These are phyloP conservation scores for Conoideocrella luteorostrata DNA, from an alignment of 2,329 filamentous ascomycete species.

Conservation along the genomic window DNA sequence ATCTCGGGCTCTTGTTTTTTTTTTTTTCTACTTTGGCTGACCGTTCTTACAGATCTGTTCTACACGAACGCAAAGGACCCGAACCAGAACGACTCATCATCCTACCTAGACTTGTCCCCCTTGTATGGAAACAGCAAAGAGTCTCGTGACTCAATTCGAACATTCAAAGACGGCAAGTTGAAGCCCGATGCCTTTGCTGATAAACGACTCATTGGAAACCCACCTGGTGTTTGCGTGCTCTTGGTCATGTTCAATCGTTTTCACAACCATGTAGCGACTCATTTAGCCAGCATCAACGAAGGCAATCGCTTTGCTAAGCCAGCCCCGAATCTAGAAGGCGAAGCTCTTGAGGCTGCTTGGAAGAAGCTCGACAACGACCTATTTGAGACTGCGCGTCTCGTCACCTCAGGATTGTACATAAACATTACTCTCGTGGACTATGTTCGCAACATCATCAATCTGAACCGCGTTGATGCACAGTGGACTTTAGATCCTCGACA, in stretches of 20 bases:
- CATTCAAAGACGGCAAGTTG: constrained; percentile 63
- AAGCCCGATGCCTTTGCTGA: constrained; percentile 70
- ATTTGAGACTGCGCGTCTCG: constrained; percentile 71
- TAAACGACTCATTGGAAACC: constrained; percentile 62
- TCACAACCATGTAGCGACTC: constrained; percentile 78
- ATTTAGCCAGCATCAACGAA: constrained; percentile 82
- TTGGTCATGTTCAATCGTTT: constrained; percentile 77
- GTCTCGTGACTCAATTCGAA: constrained; percentile 61
- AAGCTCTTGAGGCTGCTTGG: constrained; percentile 47
- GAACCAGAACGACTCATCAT: constrained; percentile 59
- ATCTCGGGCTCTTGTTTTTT: background rate
- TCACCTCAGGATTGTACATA: constrained; percentile 69
- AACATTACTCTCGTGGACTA: constrained; percentile 76
- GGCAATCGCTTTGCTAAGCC: constrained; percentile 69
- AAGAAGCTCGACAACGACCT: constrained; percentile 69
- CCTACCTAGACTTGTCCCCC: constrained; percentile 65
- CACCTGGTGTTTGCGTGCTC: constrained; percentile 64
- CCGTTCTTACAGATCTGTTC: constrained; percentile 48
- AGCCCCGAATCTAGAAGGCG: constrained; percentile 36
- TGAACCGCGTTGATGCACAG: constrained; percentile 53
- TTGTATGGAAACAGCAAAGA: constrained; percentile 64
- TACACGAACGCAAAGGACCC: constrained; percentile 59
- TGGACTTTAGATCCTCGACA: constrained; percentile 77
- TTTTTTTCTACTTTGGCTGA: background rate
- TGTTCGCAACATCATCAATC: constrained; percentile 67